phyloP scores from a whole-genome alignment of 106 monocot genomes.

The Xerophyta viscosa region DNA sequence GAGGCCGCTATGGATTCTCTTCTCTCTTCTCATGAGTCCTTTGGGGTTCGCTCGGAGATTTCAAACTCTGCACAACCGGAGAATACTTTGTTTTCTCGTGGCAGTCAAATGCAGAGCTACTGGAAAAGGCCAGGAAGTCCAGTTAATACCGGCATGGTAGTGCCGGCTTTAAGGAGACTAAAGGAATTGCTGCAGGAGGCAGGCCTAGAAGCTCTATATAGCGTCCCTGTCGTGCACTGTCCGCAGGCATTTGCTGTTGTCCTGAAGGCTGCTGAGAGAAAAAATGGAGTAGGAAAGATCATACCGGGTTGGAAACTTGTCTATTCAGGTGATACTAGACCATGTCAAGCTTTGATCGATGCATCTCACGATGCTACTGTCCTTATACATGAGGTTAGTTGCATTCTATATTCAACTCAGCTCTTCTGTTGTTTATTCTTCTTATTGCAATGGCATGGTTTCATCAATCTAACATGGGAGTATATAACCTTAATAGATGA shows the following conservation, averaged over 20 bases:
- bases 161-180: conserved; percentile 39
- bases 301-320: conserved; percentile 97
- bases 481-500: too few species aligned
- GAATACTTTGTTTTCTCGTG: conserved; percentile 39
- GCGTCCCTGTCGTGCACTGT: conserved; percentile 94
- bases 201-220: conserved; percentile 62
- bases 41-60: conserved; percentile 2
- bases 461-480: too few species aligned
- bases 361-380: conserved; percentile 83
- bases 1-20: conserved; percentile 26
- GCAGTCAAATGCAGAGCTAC: conserved; percentile 70
- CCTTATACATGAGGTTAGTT: conserved; percentile 85
- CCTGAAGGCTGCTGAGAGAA: conserved; percentile 47
- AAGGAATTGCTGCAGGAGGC: conserved; percentile 47
- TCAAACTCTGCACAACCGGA: conserved; percentile 4
- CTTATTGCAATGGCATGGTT: too few species aligned
- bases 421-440: too few species aligned
- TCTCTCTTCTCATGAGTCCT: background rate
- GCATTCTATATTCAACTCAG: too few species aligned
- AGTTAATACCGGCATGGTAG: conserved; percentile 23
- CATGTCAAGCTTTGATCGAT: conserved; percentile 71
- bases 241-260: conserved; percentile 93
- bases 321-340: conserved; percentile 96
- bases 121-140: conserved; percentile 56
- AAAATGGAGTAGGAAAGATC: conserved; percentile 37